A percentile compares a stretch with the other conserved stretches of the same genome.
Conservation (phyloP, 2,329 filamentous ascomycete species). For the Monosporascus sp. region DNA sequence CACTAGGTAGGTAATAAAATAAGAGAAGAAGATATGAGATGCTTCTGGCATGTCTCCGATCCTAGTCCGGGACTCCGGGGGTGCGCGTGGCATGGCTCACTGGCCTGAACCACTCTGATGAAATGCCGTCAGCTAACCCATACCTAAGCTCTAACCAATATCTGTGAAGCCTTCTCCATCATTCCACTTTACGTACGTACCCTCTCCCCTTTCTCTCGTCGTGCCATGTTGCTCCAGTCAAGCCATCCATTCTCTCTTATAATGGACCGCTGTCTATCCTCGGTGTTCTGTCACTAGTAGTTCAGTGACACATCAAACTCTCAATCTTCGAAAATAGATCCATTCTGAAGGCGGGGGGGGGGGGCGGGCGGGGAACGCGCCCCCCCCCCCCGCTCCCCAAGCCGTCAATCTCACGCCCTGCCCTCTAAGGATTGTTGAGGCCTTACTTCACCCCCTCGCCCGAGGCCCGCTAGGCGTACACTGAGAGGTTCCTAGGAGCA, state of each 20-base stretch:
- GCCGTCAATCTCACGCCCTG: neutral
- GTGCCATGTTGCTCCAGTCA: constrained; percentile 27
- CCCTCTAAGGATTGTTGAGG: neutral
- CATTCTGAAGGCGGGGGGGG: no score
- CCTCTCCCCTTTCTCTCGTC: constrained; percentile 15
- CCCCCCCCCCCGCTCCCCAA: neutral
- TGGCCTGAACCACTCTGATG: no score
- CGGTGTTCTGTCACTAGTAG: neutral
- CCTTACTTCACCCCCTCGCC: neutral
- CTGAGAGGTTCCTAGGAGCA: constrained; percentile 15
- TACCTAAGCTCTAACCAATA: constrained; percentile 9
- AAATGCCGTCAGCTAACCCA: neutral
- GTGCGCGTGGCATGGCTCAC: no score
- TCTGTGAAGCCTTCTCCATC: constrained; percentile 10
- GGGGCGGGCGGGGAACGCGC: no score
- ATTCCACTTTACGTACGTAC: constrained; percentile 9
- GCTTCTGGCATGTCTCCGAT: no score
- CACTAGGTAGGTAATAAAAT: no score
- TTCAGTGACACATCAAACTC: neutral
- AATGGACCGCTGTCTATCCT: constrained; percentile 12
- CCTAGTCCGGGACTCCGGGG: no score
- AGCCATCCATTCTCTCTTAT: constrained; percentile 17
- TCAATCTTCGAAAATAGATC: no score
- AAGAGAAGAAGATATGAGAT: no score
- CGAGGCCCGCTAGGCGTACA: neutral